Conservation (phyloP, 306 rosid species). For the Glycyrrhiza uralensis region DNA sequence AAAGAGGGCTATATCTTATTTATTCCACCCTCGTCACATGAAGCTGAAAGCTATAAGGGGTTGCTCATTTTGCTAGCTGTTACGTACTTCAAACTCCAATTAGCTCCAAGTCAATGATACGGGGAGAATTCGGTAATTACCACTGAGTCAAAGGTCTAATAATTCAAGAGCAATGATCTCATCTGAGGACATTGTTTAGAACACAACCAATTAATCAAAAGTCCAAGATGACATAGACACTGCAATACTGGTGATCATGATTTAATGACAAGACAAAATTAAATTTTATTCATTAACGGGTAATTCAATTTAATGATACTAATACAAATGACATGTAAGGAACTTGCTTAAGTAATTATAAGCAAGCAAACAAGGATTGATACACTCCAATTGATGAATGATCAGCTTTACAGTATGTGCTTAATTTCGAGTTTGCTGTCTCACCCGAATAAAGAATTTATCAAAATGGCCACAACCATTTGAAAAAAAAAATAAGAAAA, state of each 20-base stretch:
- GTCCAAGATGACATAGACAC: not conserved
- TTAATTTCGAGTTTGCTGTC: not conserved
- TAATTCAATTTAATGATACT: not conserved
- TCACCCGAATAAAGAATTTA: constrained; percentile 33
- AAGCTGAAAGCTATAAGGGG: constrained; percentile 1
- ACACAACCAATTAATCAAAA: not conserved
- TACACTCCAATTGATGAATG: constrained; percentile 14
- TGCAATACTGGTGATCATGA: not conserved
- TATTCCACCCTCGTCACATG: constrained; percentile 34
- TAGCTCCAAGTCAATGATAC: constrained; percentile 18
- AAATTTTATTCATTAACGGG: not conserved
- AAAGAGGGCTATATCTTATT: too few relatives aligned
- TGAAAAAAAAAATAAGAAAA: constrained; percentile 21
- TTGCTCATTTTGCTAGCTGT: constrained; percentile 28
- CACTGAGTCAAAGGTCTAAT: constrained; percentile 28
- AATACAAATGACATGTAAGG: not conserved
- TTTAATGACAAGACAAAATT: constrained; percentile 15
- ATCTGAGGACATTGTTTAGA: not conserved
- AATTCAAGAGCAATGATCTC: not conserved
- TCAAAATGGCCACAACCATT: constrained; percentile 54
- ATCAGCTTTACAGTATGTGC: constrained; percentile 28
- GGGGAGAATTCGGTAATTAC: not conserved
- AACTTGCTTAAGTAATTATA: constrained; percentile 55
- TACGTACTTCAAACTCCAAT: not conserved
- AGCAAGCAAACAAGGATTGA: constrained; percentile 65